Conservation (phyloP, 208 protist species). For the Acanthamoeba healyi region DNA sequence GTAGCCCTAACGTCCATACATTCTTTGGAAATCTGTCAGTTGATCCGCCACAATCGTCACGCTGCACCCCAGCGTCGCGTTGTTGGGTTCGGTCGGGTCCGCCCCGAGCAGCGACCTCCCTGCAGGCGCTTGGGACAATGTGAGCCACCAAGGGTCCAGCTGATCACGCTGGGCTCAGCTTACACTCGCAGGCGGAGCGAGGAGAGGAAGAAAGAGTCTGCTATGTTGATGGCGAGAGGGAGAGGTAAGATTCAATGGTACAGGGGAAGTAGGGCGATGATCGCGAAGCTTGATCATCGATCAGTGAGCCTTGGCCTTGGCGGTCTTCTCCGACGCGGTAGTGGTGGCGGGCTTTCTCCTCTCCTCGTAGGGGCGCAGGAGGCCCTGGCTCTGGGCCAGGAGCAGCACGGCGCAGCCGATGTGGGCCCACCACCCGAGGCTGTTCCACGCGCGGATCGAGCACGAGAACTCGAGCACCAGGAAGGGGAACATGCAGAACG, state of each 20-base stretch:
- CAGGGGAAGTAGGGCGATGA: no score
- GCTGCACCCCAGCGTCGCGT: no score
- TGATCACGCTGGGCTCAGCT: no score
- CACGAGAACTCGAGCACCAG: slow-evolving; percentile 42
- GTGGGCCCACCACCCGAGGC: slow-evolving; percentile 21
- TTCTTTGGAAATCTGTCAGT: neutral
- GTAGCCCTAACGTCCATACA: neutral
- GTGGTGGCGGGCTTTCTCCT: neutral
- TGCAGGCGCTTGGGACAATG: no score
- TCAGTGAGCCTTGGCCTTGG: neutral
- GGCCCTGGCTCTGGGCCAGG: neutral
- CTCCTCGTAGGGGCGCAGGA: slow-evolving; percentile 38
- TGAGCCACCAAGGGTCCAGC: no score
- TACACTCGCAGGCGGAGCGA: no score
- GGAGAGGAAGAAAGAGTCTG: neutral
- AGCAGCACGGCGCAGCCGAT: slow-evolving; percentile 17
- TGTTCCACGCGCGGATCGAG: slow-evolving; percentile 22
- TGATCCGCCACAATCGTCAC: neutral
- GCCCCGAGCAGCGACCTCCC: no score
- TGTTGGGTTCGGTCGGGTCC: no score
- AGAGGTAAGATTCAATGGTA: neutral
- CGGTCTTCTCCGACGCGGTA: neutral
- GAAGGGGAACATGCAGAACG: slow-evolving; percentile 20
- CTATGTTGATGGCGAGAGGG: neutral
- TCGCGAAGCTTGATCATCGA: no score